These are phyloP conservation scores for Tulasnella sp. DNA, from an alignment of 768 basidiomycete species.

Conservation along the genomic window DNA sequence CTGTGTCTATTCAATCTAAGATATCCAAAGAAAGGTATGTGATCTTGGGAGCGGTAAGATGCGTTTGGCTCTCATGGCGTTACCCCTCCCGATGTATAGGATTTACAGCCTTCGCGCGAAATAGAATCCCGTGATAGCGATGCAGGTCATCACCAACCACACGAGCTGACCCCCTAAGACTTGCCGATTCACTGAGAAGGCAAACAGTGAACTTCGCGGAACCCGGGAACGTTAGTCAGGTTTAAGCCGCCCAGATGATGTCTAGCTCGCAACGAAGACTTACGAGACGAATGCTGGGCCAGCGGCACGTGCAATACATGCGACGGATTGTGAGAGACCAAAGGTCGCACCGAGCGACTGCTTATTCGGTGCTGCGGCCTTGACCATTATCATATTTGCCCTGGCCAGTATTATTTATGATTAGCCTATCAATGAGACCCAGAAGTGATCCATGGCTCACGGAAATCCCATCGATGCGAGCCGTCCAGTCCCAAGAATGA, in stretches of 20 bases:
- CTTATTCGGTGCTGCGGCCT: slow-evolving; percentile 24
- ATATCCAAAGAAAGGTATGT: no score
- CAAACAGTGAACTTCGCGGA: neutral
- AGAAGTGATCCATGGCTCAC: neutral
- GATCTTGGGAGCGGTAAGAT: no score
- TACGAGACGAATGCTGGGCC: slow-evolving; percentile 23
- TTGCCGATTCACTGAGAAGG: neutral
- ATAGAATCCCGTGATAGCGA: neutral
- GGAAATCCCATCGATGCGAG: slow-evolving; percentile 16
- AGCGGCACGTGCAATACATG: slow-evolving; percentile 24
- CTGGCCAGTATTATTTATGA: slow-evolving; percentile 13
- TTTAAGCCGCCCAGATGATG: no score
- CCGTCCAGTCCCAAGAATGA: neutral
- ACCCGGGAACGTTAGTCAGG: no score
- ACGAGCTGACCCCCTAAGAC: neutral
- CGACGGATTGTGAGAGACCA: slow-evolving; percentile 28
- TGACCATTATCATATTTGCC: slow-evolving; percentile 28
- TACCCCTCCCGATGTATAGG: no score
- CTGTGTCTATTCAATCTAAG: no score
- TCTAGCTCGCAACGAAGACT: neutral
- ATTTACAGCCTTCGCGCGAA: no score
- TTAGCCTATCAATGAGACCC: slow-evolving; percentile 4
- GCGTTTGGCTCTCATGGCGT: no score
- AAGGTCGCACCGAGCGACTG: slow-evolving; percentile 26
- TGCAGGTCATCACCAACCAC: neutral